Base-by-base conservation (phyloP, 1,284 basidiomycete species). In the Puccinia polysora region DNA sequence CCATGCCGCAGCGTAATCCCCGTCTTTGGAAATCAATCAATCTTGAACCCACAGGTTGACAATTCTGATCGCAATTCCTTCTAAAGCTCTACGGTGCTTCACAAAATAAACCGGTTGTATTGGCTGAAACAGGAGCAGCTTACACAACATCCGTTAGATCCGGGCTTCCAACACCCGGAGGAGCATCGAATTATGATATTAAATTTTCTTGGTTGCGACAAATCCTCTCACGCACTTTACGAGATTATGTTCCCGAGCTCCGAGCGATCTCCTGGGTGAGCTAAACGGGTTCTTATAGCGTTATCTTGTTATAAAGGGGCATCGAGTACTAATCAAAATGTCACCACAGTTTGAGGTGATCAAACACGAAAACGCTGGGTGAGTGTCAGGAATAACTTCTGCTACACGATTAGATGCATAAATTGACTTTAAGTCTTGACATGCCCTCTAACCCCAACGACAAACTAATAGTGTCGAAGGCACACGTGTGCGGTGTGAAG, bases 311-410 rank as follows among this genome's bases (percentile, higher is more conserved):
- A n/a, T n/a, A n/a, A n/a, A n/a, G n/a, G n/a, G n/a, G n/a, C n/a
- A n/a, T n/a, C n/a, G n/a, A n/a, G n/a, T n/a, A n/a, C n/a, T n/a
- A n/a, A n/a, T n/a, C n/a, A n/a, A n/a, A n/a, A n/a, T n/a, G n/a
- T n/a, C n/a, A n/a, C n/a, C n/a, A n/a, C n/a, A 65, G 63, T 65
- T 52, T 52, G 63, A 65, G 34, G 28, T 65, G 30, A 50, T 65
- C 63, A 65, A 65, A 53, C 36, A 65, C 34, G 63, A 65, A 20
- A 65, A 50, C 15, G 47, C 63, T n/a, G 63, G 47, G 63, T 65
- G 36, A 30, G 63, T 53, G 15, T 20, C 45, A 15, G 30, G 20
- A 6, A 15, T 5, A n/a, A 43, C 23, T 45, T 45, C n/a, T 45
- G n/a, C 45, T 28, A 10, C 4, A 23, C 38, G 40, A 38, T 23